Evolutionary conservation across 345 rosid genomes (phyloP).

Genomic region (Streptanthus diversifolius): DNA sequence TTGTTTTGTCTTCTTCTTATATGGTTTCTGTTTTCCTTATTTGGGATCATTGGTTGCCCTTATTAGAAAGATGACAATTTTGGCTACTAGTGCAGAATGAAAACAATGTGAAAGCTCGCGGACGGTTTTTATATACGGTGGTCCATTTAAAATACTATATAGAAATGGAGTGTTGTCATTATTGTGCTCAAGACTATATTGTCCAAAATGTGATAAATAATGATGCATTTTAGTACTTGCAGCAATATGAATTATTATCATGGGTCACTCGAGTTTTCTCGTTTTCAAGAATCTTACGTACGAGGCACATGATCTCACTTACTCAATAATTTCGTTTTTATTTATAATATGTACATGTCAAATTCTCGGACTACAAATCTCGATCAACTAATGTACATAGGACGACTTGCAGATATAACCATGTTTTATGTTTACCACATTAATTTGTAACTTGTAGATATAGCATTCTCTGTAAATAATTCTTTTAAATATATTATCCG

Average conservation of each 20-base stretch:
- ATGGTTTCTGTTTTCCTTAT: constrained; percentile 15
- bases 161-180: constrained; percentile 8
- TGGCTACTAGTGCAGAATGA: constrained; percentile 24
- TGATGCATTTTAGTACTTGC: constrained; percentile 25
- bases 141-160: constrained; percentile 10
- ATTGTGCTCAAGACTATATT: constrained; percentile 6
- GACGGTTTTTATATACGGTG: constrained; percentile 8
- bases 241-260: constrained; percentile 13
- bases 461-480: not conserved
- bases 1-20: constrained; percentile 8
- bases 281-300: constrained; percentile 23
- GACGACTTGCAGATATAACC: not conserved
- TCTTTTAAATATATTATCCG: no score
- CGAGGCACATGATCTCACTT: constrained; percentile 26
- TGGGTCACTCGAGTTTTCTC: constrained; percentile 28
- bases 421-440: not conserved
- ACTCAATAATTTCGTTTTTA: not conserved
- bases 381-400: not conserved
- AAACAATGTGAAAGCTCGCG: constrained; percentile 33
- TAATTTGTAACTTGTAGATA: not conserved
- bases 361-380: not conserved
- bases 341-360: not conserved
- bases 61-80: constrained; percentile 16
- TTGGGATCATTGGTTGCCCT: constrained; percentile 8
- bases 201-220: constrained; percentile 22